Base-by-base conservation (phyloP, 306 rosid genomes). In the Cyclanthera cordifolia region DNA sequence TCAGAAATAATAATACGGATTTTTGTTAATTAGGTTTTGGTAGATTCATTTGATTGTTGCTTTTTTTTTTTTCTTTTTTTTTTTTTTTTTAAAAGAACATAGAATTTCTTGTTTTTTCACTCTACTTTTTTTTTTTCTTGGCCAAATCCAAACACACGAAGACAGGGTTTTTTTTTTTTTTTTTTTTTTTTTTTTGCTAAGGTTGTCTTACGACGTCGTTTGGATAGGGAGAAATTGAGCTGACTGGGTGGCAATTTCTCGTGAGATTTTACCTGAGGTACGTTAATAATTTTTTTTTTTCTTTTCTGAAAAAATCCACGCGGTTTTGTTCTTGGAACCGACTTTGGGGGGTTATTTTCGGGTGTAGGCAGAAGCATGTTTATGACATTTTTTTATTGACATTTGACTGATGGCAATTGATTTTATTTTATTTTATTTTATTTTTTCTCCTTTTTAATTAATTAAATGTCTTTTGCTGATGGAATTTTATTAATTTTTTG, bases 301-400 rank as follows among this genome's bases (percentile, higher is more conserved):
- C 12, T 17, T 9, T 34, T 14, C 5, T 2, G 3, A 14, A 25
- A 15, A 28, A 1, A 57, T n/a, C 23, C 65, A 57, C 65, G 32
- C 65, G 65, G 65, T 57, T 57, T 57, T 57, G 5, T 12, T 28
- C 9, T 21, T 21, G 43, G 21, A 57, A 57, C 65, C 65, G 65
- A 57, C 65, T 15, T 57, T 0, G 17, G n/a, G 17, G 45, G 65
- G 65, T 16, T 57, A 15, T 57, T 1, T 57, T 15, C 13, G 3
- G 8, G 13, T 63, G 69, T 41, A 5, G 8, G 19, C 27, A 1
- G 52, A 52, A 39, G 10, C 34, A 63, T 41, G 4, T 13, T 63
- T n/a, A 37, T 21, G 19, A 20, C 2, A 12, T 52, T 41, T 14
- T 1, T 60, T 37, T 15, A 28, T 19, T 60, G 67, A 60, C 67